Base-by-base conservation (phyloP, 2,329 filamentous ascomycete genomes). In the Dothideomycetes sp. region DNA sequence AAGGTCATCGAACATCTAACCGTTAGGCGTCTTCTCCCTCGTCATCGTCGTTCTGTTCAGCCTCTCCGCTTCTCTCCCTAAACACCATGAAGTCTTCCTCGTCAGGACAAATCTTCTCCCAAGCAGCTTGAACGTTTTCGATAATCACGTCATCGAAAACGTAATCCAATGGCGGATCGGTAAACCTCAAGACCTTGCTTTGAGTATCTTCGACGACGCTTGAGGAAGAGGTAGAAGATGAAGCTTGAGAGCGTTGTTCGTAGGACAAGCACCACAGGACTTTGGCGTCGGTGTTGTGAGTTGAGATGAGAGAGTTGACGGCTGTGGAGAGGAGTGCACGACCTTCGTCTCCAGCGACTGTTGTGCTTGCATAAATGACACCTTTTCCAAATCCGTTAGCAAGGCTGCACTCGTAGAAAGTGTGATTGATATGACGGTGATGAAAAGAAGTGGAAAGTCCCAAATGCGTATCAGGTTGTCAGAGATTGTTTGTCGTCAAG, bases 401-500 rank as follows among this genome's bases (percentile, higher is more conserved):
- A 46, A 53, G 30, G 32, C 43, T 39, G 22, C 16, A 6, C 20
- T 31, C 49, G 31, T 28, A 41, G 45, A 23, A 44, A 47, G 41
- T 52, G 48, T 53, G 45, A 45, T 44, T 43, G 45, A 24, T 33
- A 42, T 44, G 44, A 50, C 22, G 35, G 43, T 41, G 45, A 32
- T n/a, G 25, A 46, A 38, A 30, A 28, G 39, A 47, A 33, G 41
- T 41, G 33, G 46, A 43, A 53, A 47, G 52, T 31, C 44, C 36
- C 31, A 40, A 43, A 59, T 62, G 69, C 64, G 66, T 55, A 77
- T 93, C 86, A 94, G 86, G 68, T 80, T 85, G 80, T 89, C 80
- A 89, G 82, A 87, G 78, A 75, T 74, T 71, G 23, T 33, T 61
- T 71, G 74, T 91, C 87, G 79, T 93, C 88, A 94, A 82, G 74